Percentiles rank a stretch among this genome's conserved stretches.
phyloP scores from a whole-genome alignment of 305 asterid genomes.

The Fraxinus nigra region DNA sequence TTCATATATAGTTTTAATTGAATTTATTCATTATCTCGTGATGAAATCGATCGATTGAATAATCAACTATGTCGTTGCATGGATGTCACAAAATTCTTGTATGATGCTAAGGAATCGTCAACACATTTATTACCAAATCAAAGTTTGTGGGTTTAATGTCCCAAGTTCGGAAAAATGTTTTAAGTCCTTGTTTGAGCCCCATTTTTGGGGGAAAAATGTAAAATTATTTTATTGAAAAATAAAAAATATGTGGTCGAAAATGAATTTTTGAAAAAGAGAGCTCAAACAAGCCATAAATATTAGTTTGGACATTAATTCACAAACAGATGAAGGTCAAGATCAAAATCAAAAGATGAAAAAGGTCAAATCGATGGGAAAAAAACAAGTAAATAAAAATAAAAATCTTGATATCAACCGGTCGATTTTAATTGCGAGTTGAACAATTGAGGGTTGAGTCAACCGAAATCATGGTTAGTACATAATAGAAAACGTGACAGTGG shows the following conservation, averaged over 20 bases:
- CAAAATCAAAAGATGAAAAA: background rate
- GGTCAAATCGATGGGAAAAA: background rate
- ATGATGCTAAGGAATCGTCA: background rate
- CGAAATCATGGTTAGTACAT: background rate
- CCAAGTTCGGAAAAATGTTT: background rate
- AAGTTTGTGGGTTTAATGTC: background rate
- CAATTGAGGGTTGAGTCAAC: background rate
- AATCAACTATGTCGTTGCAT: background rate
- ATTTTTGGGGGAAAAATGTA: too few relatives aligned
- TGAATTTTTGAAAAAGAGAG: too few relatives aligned
- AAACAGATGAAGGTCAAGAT: background rate
- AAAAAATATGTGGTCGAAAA: too few relatives aligned
- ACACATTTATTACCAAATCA: background rate
- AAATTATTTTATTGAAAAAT: too few relatives aligned
- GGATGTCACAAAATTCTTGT: background rate
- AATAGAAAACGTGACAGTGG: too few relatives aligned
- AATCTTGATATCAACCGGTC: background rate
- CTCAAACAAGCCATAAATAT: too few relatives aligned
- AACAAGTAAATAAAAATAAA: background rate
- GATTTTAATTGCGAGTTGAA: background rate
- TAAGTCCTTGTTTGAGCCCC: too few relatives aligned
- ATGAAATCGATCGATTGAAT: background rate
- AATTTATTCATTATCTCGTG: background rate
- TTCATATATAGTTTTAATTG: background rate
- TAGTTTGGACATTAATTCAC: background rate